Base-by-base conservation (phyloP, 2,329 filamentous ascomycete species). In the Microdochium bolleyi region DNA sequence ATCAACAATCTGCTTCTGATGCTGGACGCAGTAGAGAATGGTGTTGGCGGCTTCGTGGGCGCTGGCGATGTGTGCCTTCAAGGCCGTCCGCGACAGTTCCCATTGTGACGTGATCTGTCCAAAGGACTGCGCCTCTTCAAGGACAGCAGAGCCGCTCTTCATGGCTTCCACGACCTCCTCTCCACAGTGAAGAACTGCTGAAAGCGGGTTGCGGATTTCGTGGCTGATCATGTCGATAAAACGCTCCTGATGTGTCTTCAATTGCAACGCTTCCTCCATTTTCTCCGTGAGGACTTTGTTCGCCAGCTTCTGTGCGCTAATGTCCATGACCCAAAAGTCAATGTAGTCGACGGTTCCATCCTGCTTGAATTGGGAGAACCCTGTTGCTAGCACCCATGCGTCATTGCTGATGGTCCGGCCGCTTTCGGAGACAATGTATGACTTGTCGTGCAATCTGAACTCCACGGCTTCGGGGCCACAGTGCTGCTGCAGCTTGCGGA, bases 1-100 rank as follows among this genome's bases (percentile, higher is more conserved):
- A 61, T 89, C 85, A n/a, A 89, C 83, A 48, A 89, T 88, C 9
- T 84, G 74, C 67, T 91, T 91, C 64, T 92, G 88, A 66, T 92
- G 88, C 60, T 89, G 84, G 1, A 88, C 85, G 59, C 88, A 92
- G 10, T 88, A 78, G 24, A 84, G 80, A 56, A 94, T 92, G 0
- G 86, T 92, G 62, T 91, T 84, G 2, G 87, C 85, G 16, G 86
- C 86, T 57, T 91, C 87, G 49, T 88, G 79, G 54, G 84, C 84
- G 59, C 77, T 80, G 8, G 73, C 70, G 2, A 88, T 63, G 22
- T 85, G 68, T 22, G 73, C 63, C 8, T 64, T 64, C 16, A 71
- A 22, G 5, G 44, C 34, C 2, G 51, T 14, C 19, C 19, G 21
- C 7, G 41, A 19, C 41, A 46, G 21, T 11, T 21, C 41, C 41